These are phyloP conservation scores for Talaromyces borbonicus DNA, from an alignment of 495 filamentous ascomycete species.

Conservation along the genomic window DNA sequence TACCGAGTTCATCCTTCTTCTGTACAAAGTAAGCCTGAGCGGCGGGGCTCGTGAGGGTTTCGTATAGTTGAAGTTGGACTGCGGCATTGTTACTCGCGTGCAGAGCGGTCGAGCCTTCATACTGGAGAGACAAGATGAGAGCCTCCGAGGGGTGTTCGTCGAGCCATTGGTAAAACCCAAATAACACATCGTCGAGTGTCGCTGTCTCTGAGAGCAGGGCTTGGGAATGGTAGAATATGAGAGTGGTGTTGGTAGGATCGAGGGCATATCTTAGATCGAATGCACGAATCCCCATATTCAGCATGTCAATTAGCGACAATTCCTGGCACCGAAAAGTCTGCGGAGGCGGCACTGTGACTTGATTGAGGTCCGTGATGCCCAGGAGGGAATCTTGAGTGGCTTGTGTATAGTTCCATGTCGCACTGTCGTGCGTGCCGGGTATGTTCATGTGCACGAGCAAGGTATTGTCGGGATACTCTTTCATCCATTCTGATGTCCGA, in stretches of 20 bases:
- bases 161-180: constrained; percentile 39
- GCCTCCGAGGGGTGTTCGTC: constrained; percentile 25
- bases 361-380: constrained; percentile 28
- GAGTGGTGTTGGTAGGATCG: constrained; percentile 31
- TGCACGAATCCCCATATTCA: constrained; percentile 38
- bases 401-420: constrained; percentile 45
- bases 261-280: constrained; percentile 43
- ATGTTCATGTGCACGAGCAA: constrained; percentile 40
- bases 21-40: constrained; percentile 31
- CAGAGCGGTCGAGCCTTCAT: constrained; percentile 19
- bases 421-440: constrained; percentile 44
- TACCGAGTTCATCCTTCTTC: constrained; percentile 24
- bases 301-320: constrained; percentile 21
- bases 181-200: constrained; percentile 37
- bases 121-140: constrained; percentile 29
- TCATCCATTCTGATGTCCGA: constrained; percentile 37
- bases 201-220: constrained; percentile 36
- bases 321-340: constrained; percentile 35
- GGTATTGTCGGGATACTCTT: constrained; percentile 26
- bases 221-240: constrained; percentile 41
- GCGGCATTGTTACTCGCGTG: constrained; percentile 21
- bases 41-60: constrained; percentile 22
- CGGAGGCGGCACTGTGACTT: constrained; percentile 18
- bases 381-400: constrained; percentile 29
- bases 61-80: constrained; percentile 25